These are phyloP conservation scores for Stagonosporopsis rhizophila DNA, from an alignment of 2,329 filamentous ascomycete species.

Conservation along the genomic window DNA sequence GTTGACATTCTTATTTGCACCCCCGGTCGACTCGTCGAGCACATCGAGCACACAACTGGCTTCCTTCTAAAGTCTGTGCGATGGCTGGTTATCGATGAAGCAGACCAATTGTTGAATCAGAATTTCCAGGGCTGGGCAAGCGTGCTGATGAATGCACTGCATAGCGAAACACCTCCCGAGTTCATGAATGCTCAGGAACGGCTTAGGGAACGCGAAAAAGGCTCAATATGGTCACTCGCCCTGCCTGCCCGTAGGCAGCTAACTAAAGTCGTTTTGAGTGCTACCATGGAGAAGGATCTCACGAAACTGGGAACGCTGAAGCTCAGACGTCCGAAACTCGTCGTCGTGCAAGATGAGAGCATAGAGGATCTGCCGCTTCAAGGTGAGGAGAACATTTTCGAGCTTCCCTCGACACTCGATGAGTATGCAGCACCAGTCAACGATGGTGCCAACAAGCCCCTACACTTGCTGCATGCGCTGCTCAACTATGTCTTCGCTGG, in stretches of 20 bases:
- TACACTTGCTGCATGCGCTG: conserved; percentile 83
- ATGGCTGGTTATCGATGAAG: conserved; percentile 93
- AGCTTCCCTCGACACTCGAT: conserved; percentile 62
- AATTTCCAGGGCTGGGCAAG: conserved; percentile 92
- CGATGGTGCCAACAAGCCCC: conserved; percentile 66
- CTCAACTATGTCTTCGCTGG: conserved; percentile 57
- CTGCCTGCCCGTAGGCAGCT: conserved; percentile 55
- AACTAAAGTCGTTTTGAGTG: conserved; percentile 85
- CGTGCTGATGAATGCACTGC: conserved; percentile 67
- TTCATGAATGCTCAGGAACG: conserved; percentile 61
- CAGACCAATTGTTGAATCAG: conserved; percentile 88
- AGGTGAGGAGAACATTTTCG: conserved; percentile 52
- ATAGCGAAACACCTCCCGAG: conserved; percentile 58
- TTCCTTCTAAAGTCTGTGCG: conserved; percentile 80
- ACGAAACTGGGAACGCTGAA: conserved; percentile 78
- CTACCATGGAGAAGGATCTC: conserved; percentile 88
- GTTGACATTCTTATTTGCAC: conserved; percentile 92
- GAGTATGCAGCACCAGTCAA: conserved; percentile 59
- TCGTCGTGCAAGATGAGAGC: conserved; percentile 71
- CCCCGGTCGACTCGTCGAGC: conserved; percentile 89
- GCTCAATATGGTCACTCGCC: conserved; percentile 42
- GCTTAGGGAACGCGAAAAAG: conserved; percentile 55
- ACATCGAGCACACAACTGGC: conserved; percentile 81
- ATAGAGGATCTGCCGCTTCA: conserved; percentile 29
- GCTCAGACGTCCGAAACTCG: conserved; percentile 74